These are phyloP conservation scores for Nicotiana undulata DNA, from an alignment of 257 asterid species.

Conservation along the genomic window DNA sequence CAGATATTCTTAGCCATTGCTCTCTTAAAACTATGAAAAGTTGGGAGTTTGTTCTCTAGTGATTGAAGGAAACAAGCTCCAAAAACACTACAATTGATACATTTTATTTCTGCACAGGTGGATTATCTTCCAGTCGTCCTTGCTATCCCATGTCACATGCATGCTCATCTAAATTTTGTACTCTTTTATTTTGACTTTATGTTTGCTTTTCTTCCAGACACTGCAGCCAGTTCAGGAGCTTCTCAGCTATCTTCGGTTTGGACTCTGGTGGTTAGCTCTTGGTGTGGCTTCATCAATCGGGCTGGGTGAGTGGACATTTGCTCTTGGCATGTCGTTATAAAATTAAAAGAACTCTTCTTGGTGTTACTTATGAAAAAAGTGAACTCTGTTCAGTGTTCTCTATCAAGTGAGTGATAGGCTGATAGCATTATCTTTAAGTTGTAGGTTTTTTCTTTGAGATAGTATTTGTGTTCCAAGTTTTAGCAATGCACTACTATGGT, in stretches of 20 bases:
- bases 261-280: constrained; percentile 38
- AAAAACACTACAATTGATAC: background rate
- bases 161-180: background rate
- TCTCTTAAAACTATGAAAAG: background rate
- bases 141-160: background rate
- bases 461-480: background rate
- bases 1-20: background rate
- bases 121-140: background rate
- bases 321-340: background rate
- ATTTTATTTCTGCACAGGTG: background rate
- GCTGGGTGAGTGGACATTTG: constrained; percentile 19
- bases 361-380: background rate
- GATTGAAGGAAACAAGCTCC: background rate
- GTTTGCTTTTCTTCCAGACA: constrained; percentile 3
- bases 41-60: background rate
- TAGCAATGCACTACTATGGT: background rate
- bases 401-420: background rate
- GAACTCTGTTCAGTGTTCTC: background rate
- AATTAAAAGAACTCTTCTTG: background rate
- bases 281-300: constrained; percentile 37
- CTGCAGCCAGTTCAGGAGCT: constrained; percentile 24
- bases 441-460: background rate
- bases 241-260: constrained; percentile 21
- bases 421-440: background rate
- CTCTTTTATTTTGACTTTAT: background rate